These are phyloP conservation scores for Silene latifolia DNA, from an alignment of 148 eudicot genomes.

Conservation along the genomic window DNA sequence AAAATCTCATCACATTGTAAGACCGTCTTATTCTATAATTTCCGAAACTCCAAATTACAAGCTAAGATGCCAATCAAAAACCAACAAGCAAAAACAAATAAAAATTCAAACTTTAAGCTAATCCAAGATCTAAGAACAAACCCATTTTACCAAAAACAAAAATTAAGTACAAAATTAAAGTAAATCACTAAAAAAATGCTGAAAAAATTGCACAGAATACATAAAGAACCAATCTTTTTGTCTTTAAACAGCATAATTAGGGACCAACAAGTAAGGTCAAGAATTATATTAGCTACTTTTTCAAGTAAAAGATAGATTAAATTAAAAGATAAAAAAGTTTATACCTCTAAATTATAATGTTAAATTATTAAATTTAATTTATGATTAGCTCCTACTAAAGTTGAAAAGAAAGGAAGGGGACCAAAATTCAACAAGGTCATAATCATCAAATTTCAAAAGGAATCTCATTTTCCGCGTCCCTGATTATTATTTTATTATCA, in stretches of 20 bases:
- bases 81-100: neutral
- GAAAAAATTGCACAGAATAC: neutral
- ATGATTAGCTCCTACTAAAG: slow-evolving; percentile 13
- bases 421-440: slow-evolving; percentile 32
- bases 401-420: slow-evolving; percentile 17
- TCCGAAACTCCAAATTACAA: neutral
- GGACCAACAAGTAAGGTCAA: slow-evolving; percentile 22
- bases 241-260: slow-evolving; percentile 14
- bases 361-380: slow-evolving; percentile 4
- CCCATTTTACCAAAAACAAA: neutral
- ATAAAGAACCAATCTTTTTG: neutral
- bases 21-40: no score
- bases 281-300: slow-evolving; percentile 25
- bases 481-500: slow-evolving; percentile 3
- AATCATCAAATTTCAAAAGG: slow-evolving; percentile 18
- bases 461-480: slow-evolving; percentile 12
- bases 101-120: neutral
- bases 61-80: neutral
- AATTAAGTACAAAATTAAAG: neutral
- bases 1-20: slow-evolving; percentile 7
- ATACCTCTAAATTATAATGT: neutral
- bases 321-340: slow-evolving; percentile 12
- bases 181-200: neutral
- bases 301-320: slow-evolving; percentile 27
- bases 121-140: neutral